Evolutionary conservation across 805 yeast species (phyloP), one percentile per base, ranked within the genome.

Genomic region (Hanseniaspora clermontiae): DNA sequence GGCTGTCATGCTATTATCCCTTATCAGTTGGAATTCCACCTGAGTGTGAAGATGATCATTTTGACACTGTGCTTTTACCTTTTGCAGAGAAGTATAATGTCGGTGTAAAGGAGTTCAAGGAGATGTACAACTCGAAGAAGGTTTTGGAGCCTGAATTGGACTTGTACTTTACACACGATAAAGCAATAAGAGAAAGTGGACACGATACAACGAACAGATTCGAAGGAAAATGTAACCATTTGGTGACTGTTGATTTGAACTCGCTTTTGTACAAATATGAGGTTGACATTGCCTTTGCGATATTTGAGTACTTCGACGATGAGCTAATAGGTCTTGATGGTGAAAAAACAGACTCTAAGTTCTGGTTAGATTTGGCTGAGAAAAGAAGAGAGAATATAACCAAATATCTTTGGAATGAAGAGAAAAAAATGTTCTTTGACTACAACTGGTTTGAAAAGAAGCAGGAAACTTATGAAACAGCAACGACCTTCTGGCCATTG

Each of bases 101-200:
- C 9, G 55, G 80, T 0, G 67, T 83, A 51, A 83, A 79, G 46
- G 83, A 82, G 49, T 87, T 88, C 66, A 79, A 83, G 60, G 69
- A 75, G 47, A 73, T 75, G 64, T 93, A 91, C 71, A 88, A 90
- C 64, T 68, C 72, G 43, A 83, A 84, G 4, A 68, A 72, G 51
- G 74, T 91, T 19, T 59, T 70, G 3, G 96, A 87, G 64, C 95
- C 95, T 0, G 80, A 74, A n/a, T 74, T 91, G 59, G 97, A 93
- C 64, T 89, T 81, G 60, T 91, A 87, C 66, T 87, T 91, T 66
- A 68, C 86, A 51, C 96, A 91, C 65, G 98, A 91, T 68, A 75
- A 97, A 58, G 97, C 95, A 0, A 95, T 91, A 11, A 79, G 98
- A 66, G 98, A 91, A 70, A 83, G 93, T 36, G 98, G 98, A 0